Percentiles rank a stretch among this genome's conserved stretches.
phyloP scores from a whole-genome alignment of 2,329 filamentous ascomycete genomes.

The Daldinia sp. region DNA sequence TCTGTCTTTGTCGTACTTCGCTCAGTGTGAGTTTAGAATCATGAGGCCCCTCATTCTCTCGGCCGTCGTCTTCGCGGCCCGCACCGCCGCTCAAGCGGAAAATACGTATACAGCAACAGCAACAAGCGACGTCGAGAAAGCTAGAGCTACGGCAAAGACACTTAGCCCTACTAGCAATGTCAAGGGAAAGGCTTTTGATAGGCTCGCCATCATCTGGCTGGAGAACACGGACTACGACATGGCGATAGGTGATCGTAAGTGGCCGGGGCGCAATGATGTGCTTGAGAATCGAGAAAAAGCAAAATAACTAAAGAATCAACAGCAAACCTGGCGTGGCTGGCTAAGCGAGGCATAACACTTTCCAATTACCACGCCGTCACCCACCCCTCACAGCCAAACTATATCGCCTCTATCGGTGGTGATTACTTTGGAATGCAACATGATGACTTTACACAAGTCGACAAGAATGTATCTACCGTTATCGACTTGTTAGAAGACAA shows the following conservation, averaged over 20 bases:
- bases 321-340: constrained; percentile 65
- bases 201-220: constrained; percentile 77
- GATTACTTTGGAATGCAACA: constrained; percentile 79
- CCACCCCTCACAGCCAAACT: constrained; percentile 80
- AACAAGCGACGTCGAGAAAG: constrained; percentile 59
- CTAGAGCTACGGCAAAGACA: constrained; percentile 67
- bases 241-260: constrained; percentile 68
- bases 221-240: constrained; percentile 78
- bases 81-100: constrained; percentile 35
- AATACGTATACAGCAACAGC: constrained; percentile 60
- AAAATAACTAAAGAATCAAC: constrained; percentile 25
- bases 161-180: constrained; percentile 69
- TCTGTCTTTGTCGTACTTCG: background rate
- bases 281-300: background rate
- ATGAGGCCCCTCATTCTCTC: constrained; percentile 40
- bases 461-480: constrained; percentile 69
- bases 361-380: constrained; percentile 69
- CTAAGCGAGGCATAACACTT: constrained; percentile 68
- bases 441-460: constrained; percentile 68
- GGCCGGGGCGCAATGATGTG: constrained; percentile 33
- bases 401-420: constrained; percentile 71
- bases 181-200: constrained; percentile 75
- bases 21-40: background rate
- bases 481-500: constrained; percentile 73
- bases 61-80: constrained; percentile 35